Conservation (phyloP, 225 moss, liverwort and hornwort species). For the Thuidium tamariscinum region DNA sequence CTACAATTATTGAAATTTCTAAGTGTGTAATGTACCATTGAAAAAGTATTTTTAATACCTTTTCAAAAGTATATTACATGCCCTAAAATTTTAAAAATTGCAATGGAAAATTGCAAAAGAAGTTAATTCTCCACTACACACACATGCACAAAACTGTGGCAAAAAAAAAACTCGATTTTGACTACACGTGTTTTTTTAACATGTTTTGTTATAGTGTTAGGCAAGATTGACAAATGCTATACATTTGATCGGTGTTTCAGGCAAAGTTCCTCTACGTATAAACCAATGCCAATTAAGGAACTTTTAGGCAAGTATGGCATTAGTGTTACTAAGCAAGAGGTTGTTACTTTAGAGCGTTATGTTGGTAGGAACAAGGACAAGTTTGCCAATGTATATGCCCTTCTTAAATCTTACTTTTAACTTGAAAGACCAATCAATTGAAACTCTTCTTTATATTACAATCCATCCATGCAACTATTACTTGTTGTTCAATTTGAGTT, state of each 20-base stretch:
- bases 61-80: too few relatives aligned
- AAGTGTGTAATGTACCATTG: too few relatives aligned
- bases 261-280: neutral
- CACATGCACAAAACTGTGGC: too few relatives aligned
- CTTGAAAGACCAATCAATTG: neutral
- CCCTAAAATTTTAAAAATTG: too few relatives aligned
- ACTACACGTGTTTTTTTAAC: too few relatives aligned
- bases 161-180: too few relatives aligned
- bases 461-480: too few relatives aligned
- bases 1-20: too few relatives aligned
- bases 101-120: too few relatives aligned
- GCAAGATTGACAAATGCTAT: neutral
- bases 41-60: too few relatives aligned
- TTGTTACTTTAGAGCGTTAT: slow-evolving; percentile 21
- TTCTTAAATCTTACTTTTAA: slow-evolving; percentile 32
- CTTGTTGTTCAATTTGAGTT: neutral
- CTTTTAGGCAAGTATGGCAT: slow-evolving; percentile 15
- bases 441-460: neutral
- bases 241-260: neutral
- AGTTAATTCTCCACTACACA: too few relatives aligned
- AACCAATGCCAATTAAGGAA: slow-evolving; percentile 5
- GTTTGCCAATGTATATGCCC: slow-evolving; percentile 7
- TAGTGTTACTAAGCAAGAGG: slow-evolving; percentile 26
- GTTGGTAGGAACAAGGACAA: slow-evolving; percentile 8
- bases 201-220: too few relatives aligned